Evolutionary conservation across 1,139 yeast genomes (phyloP).

Genomic region (Sugiyamaella grinbergsii): DNA sequence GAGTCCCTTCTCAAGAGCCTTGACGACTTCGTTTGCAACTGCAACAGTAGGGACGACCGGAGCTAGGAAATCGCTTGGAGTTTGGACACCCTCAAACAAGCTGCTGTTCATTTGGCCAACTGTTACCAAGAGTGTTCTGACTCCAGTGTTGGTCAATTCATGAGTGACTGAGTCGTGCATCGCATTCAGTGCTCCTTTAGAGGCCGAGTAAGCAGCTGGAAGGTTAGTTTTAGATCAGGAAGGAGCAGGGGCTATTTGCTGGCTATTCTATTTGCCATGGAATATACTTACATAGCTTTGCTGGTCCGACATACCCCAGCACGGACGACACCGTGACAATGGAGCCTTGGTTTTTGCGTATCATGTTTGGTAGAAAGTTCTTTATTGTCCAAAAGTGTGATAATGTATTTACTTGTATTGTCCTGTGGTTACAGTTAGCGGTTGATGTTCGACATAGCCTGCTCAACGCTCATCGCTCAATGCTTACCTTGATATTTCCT

Average conservation of each 20-base stretch:
- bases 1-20: constrained; percentile 58
- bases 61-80: constrained; percentile 72
- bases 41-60: constrained; percentile 69
- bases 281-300: constrained; percentile 57
- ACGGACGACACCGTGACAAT: constrained; percentile 62
- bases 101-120: constrained; percentile 78
- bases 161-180: constrained; percentile 77
- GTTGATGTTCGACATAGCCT: too few relatives aligned
- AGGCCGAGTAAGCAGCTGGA: constrained; percentile 70
- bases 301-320: constrained; percentile 71
- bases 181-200: constrained; percentile 79
- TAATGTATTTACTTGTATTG: constrained; percentile 58
- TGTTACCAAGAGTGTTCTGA: constrained; percentile 71
- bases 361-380: constrained; percentile 44
- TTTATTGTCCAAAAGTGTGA: constrained; percentile 58
- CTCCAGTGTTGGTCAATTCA: constrained; percentile 54
- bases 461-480: neutral
- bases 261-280: neutral
- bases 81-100: constrained; percentile 67
- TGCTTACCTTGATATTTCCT: constrained; percentile 27
- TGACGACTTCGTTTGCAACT: constrained; percentile 60
- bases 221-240: neutral
- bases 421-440: constrained; percentile 15
- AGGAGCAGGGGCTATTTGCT: neutral
- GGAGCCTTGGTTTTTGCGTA: constrained; percentile 46